Conservation (phyloP, 495 filamentous ascomycete genomes). For the Trichoderma erinaceum region DNA sequence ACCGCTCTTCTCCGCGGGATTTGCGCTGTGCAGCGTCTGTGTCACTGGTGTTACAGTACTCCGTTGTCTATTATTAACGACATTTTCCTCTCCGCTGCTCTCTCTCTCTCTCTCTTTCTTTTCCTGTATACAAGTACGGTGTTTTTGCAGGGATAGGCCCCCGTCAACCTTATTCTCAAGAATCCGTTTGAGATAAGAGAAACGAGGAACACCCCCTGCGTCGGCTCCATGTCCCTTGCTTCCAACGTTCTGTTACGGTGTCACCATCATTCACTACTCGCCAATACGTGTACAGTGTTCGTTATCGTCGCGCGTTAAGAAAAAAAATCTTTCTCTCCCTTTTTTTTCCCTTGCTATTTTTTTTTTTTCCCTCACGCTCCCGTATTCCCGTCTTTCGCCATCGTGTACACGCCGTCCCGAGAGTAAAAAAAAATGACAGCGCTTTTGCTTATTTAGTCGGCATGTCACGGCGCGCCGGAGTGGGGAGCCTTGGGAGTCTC, state of each 20-base stretch:
- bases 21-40: background rate
- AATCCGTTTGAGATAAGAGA: background rate
- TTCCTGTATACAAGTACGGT: background rate
- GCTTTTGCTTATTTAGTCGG: background rate
- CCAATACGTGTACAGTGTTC: too few species aligned
- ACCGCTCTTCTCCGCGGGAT: background rate
- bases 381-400: background rate
- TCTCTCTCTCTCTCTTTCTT: too few species aligned
- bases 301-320: background rate
- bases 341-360: background rate
- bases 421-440: background rate
- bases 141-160: background rate
- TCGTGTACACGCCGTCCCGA: background rate
- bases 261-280: background rate
- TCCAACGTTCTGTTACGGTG: background rate
- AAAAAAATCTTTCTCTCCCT: background rate
- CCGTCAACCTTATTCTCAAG: conserved; percentile 3
- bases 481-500: background rate
- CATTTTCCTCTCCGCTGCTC: background rate
- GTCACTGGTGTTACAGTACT: background rate
- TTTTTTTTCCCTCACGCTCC: background rate
- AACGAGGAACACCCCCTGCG: background rate
- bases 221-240: background rate
- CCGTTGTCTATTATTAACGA: background rate
- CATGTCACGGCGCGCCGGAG: background rate